These are phyloP conservation scores for Phaeosphaeriaceae sp. DNA, from an alignment of 2,329 filamentous ascomycete genomes.

Conservation along the genomic window DNA sequence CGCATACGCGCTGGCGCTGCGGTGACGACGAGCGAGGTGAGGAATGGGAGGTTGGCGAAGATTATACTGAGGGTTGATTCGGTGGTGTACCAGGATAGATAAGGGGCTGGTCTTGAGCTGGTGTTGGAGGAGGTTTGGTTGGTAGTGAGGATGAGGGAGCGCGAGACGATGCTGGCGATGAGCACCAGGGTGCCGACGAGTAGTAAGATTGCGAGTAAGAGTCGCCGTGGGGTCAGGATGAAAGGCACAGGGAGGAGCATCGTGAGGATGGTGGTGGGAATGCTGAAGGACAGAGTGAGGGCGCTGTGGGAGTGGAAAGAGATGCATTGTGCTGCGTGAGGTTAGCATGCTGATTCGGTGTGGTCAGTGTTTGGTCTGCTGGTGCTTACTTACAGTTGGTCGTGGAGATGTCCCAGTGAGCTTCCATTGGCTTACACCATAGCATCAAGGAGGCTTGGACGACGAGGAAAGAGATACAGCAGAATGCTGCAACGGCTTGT, in stretches of 20 bases:
- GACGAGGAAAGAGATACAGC: constrained; percentile 26
- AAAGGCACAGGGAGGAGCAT: constrained; percentile 33
- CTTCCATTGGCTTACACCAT: constrained; percentile 27
- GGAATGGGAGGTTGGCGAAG: constrained; percentile 40
- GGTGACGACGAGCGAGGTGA: constrained; percentile 30
- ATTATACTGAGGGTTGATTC: constrained; percentile 25
- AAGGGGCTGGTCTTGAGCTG: background rate
- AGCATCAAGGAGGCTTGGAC: constrained; percentile 26
- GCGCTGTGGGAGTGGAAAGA: constrained; percentile 29
- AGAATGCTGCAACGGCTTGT: constrained; percentile 19
- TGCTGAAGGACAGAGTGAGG: constrained; percentile 19
- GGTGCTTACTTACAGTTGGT: constrained; percentile 16
- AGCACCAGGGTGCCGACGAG: constrained; percentile 24
- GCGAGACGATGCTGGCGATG: constrained; percentile 22
- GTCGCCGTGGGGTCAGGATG: constrained; percentile 36
- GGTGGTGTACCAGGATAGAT: constrained; percentile 26
- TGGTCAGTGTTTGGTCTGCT: too few species aligned
- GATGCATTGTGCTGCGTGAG: constrained; percentile 21
- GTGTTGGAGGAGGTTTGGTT: background rate
- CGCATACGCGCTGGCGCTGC: constrained; percentile 20
- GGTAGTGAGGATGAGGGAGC: constrained; percentile 16
- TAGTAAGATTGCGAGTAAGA: constrained; percentile 30
- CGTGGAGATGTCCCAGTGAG: constrained; percentile 21
- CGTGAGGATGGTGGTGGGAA: constrained; percentile 23
- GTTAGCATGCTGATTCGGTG: constrained; percentile 4